Evolutionary conservation across 805 yeast genomes (phyloP).

Genomic region (Blastobotrys parvus): DNA sequence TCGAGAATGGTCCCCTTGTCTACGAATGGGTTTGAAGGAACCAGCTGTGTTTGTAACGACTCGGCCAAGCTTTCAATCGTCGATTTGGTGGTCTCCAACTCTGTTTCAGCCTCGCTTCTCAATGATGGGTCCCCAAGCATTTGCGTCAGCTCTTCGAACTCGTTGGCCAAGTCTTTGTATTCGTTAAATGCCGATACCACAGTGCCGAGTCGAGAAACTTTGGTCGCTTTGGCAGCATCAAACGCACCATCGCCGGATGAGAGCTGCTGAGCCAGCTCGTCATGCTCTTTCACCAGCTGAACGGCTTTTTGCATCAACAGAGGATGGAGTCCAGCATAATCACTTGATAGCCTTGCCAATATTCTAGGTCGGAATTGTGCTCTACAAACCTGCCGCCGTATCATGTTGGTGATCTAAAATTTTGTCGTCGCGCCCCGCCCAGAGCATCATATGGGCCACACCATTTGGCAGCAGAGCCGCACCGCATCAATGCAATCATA

Average conservation of each 20-base stretch:
- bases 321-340: constrained; percentile 35
- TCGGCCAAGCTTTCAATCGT: constrained; percentile 35
- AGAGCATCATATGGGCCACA: no score
- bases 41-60: constrained; percentile 40
- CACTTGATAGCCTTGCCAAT: no score
- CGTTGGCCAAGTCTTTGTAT: constrained; percentile 27
- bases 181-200: constrained; percentile 36
- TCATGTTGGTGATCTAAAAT: no score
- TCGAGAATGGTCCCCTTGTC: constrained; percentile 76
- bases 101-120: constrained; percentile 53
- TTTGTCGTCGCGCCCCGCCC: no score
- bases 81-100: constrained; percentile 42
- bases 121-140: constrained; percentile 41
- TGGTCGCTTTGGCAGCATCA: constrained; percentile 41
- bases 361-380: no score
- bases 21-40: constrained; percentile 71
- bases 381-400: no score
- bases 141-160: constrained; percentile 35
- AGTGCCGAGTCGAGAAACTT: constrained; percentile 37
- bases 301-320: constrained; percentile 42
- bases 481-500: no score
- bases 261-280: constrained; percentile 34
- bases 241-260: constrained; percentile 34
- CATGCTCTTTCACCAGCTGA: constrained; percentile 34
- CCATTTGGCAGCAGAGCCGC: no score